These are phyloP conservation scores for Elsinoe fawcettii DNA, from an alignment of 2,329 filamentous ascomycete genomes.

Conservation along the genomic window DNA sequence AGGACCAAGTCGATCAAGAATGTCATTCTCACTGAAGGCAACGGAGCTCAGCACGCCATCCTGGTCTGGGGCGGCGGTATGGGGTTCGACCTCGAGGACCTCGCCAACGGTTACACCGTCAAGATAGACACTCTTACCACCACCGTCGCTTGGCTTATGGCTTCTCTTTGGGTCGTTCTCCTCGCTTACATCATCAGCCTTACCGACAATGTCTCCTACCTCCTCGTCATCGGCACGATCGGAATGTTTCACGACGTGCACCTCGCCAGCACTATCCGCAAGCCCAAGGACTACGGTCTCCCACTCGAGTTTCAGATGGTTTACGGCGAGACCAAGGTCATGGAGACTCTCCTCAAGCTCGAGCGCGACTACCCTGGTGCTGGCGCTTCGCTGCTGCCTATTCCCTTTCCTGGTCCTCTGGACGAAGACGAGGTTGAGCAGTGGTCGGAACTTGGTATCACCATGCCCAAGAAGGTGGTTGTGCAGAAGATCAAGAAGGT, in stretches of 20 bases:
- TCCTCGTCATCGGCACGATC: neutral
- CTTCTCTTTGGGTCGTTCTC: neutral
- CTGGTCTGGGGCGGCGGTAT: neutral
- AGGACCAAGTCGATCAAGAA: neutral
- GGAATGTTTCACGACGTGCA: neutral
- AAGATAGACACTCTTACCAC: constrained; percentile 68
- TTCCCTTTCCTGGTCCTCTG: neutral
- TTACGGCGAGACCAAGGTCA: neutral
- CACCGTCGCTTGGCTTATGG: constrained; percentile 92
- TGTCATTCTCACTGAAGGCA: neutral
- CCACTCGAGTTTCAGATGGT: neutral
- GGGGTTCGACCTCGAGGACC: neutral
- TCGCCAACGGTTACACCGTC: neutral
- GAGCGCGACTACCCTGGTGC: neutral
- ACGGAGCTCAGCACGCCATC: neutral
- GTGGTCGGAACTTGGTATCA: neutral
- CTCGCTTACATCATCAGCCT: neutral
- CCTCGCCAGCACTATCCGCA: neutral
- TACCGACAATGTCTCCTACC: neutral
- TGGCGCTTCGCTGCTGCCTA: neutral
- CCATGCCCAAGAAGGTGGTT: neutral
- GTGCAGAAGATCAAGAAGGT: neutral
- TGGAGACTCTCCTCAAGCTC: neutral
- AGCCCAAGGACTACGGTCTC: neutral
- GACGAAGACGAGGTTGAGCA: neutral